Evolutionary conservation across 768 basidiomycete species (phyloP).

Genomic region (Boletus insuetus): DNA sequence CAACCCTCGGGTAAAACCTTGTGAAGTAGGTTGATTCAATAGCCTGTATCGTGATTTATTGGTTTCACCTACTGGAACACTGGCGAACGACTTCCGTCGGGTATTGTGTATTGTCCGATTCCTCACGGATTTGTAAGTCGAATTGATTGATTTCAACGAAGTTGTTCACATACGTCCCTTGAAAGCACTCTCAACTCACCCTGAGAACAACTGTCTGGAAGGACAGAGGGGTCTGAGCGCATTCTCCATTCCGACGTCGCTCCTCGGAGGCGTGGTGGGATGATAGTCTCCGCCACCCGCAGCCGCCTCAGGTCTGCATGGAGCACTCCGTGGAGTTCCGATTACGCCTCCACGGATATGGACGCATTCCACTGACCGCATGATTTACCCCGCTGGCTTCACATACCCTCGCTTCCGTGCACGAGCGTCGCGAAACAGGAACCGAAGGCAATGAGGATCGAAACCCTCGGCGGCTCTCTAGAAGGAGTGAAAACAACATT

Average conservation of each 20-base stretch:
- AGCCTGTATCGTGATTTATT: not conserved
- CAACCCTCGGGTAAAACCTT: constrained; percentile 8
- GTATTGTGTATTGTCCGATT: constrained; percentile 1
- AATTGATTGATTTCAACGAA: not conserved
- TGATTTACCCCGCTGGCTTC: constrained; percentile 13
- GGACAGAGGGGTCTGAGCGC: not conserved
- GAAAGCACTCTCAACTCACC: not conserved
- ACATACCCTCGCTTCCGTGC: constrained; percentile 19
- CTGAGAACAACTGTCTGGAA: not conserved
- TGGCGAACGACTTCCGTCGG: constrained; percentile 9
- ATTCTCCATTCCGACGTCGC: not conserved
- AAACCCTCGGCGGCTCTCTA: constrained; percentile 11
- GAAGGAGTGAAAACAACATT: constrained; percentile 2
- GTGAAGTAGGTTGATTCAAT: not conserved
- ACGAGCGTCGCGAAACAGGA: constrained; percentile 19
- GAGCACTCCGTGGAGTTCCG: constrained; percentile 25
- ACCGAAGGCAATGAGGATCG: constrained; percentile 19
- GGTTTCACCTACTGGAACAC: constrained; percentile 10
- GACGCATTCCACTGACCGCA: constrained; percentile 6
- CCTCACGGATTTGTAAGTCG: constrained; percentile 1
- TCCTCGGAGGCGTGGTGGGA: not conserved
- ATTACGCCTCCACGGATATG: constrained; percentile 7
- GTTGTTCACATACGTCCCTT: not conserved
- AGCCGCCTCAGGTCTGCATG: constrained; percentile 1
- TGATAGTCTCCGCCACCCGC: constrained; percentile 1